Base-by-base conservation (phyloP, 805 yeast species). In the Spathaspora passalidarum region DNA sequence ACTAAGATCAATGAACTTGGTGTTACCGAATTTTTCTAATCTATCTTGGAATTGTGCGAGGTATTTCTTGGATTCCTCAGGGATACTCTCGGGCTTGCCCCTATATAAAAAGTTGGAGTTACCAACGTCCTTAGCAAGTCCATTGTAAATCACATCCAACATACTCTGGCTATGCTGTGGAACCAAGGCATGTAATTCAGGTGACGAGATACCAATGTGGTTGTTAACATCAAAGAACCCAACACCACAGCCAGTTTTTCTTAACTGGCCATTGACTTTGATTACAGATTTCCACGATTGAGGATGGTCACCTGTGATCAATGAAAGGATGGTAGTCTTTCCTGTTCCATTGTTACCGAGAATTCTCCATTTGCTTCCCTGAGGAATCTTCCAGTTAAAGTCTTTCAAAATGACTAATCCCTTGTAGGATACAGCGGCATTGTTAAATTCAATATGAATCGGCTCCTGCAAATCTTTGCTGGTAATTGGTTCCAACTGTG, bases 231-330 rank as follows among this genome's bases (percentile, higher is more conserved):
- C 86, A 57, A 88, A 89, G 59, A 86, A 91, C 49, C 81, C 82
- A 13, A 84, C 79, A 4, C 77, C 77, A 34, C 68, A 72, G 1
- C 98, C 99, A 0, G 91, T 82, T 48, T 75, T 76, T 35, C 97
- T 76, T 7, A 82, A 78, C 25, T 75, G 74, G 0, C 90, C 89
- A 53, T 85, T 75, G 39, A 89, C 69, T 6, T 69, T 64, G 18
- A 94, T 75, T 18, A 76, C 79, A 4, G 80, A 75, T 53, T 81
- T 84, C 98, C 98, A 92, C 1, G 97, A 84, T 65, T 92, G 97
- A 1, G 99, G 99, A 61, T 92, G 99, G 56, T 92, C 99, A 3
- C 96, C 90, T 0, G 96, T 90, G 22, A 92, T 73, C 39, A 94
- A 62, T 2, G 97, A 81, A 13, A 94, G 65, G 19, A 92, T 66